Base-by-base conservation (phyloP, 1,284 basidiomycete species). In the Fomitopsis betulina region DNA sequence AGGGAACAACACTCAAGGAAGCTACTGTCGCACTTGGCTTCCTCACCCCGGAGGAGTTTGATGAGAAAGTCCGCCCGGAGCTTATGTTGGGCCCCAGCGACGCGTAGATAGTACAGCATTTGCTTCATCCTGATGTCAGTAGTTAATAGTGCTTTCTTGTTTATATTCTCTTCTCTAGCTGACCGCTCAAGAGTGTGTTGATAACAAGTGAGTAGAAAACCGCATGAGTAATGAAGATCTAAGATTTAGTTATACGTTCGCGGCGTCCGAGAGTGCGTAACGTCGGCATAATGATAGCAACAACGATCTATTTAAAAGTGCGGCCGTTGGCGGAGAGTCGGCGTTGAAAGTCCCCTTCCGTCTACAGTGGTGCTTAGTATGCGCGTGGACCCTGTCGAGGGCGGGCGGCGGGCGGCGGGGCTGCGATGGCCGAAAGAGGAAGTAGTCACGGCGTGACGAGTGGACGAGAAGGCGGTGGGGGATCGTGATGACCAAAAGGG, bases 1-100 rank as follows among this genome's bases (percentile, higher is more conserved):
- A 99, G 76, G 97, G 96, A 25, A 93, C 89, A 53, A 99, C 96
- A 53, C 73, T 99, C 71, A 97, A 97, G 80, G 91, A 96, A 76
- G 94, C 96, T 43, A 95, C 95, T 7, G 88, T 98, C 37, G 76
- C 87, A 30, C 83, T 98, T 42, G 93, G 93, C 60, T 87, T 93
- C 74, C 75, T 99, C 68, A 91, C 90, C 1, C 80, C 87, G 3
- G 94, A 97, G 72, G 93, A 98, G 73, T 99, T 99, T 74, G 96
- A 99, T 76, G 79, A 86, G 72, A 93, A 94, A 76, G 97, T 99
- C 63, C 85, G 93, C 62, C 97, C 97, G 54, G 96, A 99, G 79
- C 77, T 93, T 72, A 93, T 93, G 91, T 69, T 93, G 63, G 75
- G 87, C 66, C 90, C 90, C 35, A 82, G 84, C 55, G 88, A 91